These are phyloP conservation scores for Stenogyne calaminthoides DNA, from an alignment of 305 asterid genomes.

Conservation along the genomic window DNA sequence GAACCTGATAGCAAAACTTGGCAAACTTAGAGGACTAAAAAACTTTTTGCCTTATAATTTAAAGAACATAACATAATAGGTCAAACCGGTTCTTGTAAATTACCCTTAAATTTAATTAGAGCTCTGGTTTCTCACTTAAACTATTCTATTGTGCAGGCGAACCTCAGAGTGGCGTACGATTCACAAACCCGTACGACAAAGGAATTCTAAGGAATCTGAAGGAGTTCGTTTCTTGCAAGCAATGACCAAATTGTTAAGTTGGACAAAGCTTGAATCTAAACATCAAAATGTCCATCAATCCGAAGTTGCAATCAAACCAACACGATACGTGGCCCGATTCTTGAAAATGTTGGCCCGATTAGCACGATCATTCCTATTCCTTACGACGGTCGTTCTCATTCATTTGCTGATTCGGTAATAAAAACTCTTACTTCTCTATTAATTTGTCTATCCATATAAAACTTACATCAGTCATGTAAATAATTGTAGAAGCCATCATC, in stretches of 20 bases:
- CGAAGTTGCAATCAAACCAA: background rate
- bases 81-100: background rate
- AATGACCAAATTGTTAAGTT: background rate
- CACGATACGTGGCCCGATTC: background rate
- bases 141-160: slow-evolving; percentile 34
- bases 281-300: background rate
- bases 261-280: background rate
- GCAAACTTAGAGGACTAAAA: too few species aligned
- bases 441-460: background rate
- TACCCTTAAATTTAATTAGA: background rate
- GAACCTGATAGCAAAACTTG: too few species aligned
- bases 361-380: background rate
- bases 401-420: slow-evolving; percentile 13
- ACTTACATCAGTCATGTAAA: background rate
- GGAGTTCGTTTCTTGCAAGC: slow-evolving; percentile 39
- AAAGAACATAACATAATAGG: background rate
- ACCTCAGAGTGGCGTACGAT: slow-evolving; percentile 24
- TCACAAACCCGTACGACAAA: slow-evolving; percentile 50
- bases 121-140: background rate
- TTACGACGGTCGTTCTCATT: background rate
- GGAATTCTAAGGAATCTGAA: slow-evolving; percentile 49
- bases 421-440: background rate
- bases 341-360: too few species aligned
- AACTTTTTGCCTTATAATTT: too few species aligned
- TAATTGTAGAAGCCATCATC: background rate